A percentile compares a stretch with the other conserved stretches of the same genome.
Conservation (phyloP, 208 protist genomes). For the Trypanosoma melophagium region DNA sequence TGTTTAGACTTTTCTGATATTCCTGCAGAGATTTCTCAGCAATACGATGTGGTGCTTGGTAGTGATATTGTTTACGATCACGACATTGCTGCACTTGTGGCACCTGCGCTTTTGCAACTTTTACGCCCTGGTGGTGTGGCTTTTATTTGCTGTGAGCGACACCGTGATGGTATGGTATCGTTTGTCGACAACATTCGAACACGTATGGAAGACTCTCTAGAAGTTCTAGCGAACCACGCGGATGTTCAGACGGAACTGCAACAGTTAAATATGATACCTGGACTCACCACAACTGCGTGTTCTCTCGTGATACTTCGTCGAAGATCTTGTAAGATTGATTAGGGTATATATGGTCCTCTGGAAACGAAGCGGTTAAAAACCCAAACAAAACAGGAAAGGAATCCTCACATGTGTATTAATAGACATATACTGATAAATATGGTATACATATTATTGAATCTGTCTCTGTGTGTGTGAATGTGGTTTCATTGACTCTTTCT, state of each 20-base stretch:
- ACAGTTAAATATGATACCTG: slow-evolving; percentile 27
- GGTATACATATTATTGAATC: too few species aligned
- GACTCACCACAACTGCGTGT: slow-evolving; percentile 35
- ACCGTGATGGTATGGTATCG: slow-evolving; percentile 52
- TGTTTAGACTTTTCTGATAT: slow-evolving; percentile 43
- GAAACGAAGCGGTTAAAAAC: background rate
- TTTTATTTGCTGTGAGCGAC: slow-evolving; percentile 59
- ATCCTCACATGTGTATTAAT: too few species aligned
- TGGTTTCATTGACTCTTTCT: too few species aligned
- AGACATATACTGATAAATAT: too few species aligned
- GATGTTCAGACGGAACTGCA: slow-evolving; percentile 35
- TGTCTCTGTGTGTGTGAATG: too few species aligned
- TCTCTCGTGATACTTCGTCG: slow-evolving; percentile 35
- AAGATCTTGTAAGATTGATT: background rate
- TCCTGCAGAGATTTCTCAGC: slow-evolving; percentile 16
- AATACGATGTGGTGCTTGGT: slow-evolving; percentile 48
- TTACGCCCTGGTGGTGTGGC: slow-evolving; percentile 45
- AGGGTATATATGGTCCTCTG: too few species aligned
- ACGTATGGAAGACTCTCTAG: slow-evolving; percentile 27
- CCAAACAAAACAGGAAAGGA: too few species aligned
- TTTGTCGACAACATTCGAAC: slow-evolving; percentile 33
- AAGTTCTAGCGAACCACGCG: slow-evolving; percentile 24
- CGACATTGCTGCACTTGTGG: slow-evolving; percentile 39
- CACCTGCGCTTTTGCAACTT: slow-evolving; percentile 38
- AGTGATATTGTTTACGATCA: slow-evolving; percentile 70